These are phyloP conservation scores for Oryza meyeriana DNA, from an alignment of 176 grass and related monocot genomes.

Conservation along the genomic window DNA sequence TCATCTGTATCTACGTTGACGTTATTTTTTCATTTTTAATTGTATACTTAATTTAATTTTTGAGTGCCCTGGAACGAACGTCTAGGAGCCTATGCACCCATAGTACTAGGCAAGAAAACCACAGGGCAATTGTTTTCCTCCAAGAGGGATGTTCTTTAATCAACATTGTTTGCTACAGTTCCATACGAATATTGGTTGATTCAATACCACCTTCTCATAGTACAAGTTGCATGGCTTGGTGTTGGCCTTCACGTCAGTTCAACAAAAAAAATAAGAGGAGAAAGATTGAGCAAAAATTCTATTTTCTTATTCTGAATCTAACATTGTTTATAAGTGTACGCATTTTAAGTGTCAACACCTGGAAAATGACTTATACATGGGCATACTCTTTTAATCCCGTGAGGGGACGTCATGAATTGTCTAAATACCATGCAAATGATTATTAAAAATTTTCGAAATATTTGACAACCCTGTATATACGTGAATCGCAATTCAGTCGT, in stretches of 20 bases:
- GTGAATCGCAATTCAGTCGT: neutral
- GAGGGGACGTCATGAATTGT: no score
- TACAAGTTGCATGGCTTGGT: neutral
- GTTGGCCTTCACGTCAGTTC: no score
- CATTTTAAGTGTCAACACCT: no score
- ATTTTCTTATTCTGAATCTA: no score
- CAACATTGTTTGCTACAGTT: neutral
- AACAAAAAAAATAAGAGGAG: neutral
- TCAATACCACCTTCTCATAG: neutral
- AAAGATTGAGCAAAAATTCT: neutral
- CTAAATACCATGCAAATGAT: no score
- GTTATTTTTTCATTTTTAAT: neutral
- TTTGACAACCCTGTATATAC: no score
- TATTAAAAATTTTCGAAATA: no score
- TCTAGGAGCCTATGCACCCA: neutral
- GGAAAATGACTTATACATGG: no score
- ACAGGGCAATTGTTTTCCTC: conserved; percentile 7
- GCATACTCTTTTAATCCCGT: no score
- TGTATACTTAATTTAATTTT: neutral
- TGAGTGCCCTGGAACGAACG: neutral
- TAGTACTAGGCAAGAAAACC: neutral
- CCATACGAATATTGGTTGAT: neutral
- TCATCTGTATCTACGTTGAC: neutral
- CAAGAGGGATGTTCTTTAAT: conserved; percentile 2
- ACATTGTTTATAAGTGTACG: no score